Percentiles rank a stretch among this genome's conserved stretches.
Conservation (phyloP, 352 stramenopile species). For the Phytophthora megakarya region DNA sequence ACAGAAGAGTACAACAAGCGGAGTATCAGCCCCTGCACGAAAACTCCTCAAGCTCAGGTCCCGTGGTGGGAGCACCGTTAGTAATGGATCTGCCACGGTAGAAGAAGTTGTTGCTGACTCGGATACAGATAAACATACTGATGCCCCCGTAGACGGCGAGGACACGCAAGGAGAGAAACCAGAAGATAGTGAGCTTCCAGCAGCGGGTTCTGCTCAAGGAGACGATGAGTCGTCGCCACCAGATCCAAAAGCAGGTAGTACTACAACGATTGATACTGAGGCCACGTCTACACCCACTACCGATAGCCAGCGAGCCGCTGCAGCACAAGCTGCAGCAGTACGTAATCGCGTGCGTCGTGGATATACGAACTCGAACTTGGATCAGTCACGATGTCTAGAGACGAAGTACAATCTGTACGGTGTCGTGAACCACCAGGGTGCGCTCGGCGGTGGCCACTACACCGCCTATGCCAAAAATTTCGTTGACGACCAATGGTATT, state of each 20-base stretch:
- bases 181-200: constrained; percentile 22
- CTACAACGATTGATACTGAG: constrained; percentile 13
- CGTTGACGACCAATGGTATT: constrained; percentile 90
- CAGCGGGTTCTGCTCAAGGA: constrained; percentile 12
- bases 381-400: constrained; percentile 85
- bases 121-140: constrained; percentile 10
- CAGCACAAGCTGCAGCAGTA: constrained; percentile 40
- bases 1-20: constrained; percentile 32
- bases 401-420: constrained; percentile 90
- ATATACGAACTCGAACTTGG: constrained; percentile 90
- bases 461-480: constrained; percentile 91
- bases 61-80: constrained; percentile 29
- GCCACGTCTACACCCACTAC: constrained; percentile 16
- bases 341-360: constrained; percentile 76
- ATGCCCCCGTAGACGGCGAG: constrained; percentile 13
- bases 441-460: constrained; percentile 87
- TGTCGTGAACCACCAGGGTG: constrained; percentile 89
- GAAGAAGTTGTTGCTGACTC: constrained; percentile 14
- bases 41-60: constrained; percentile 43
- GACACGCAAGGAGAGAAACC: constrained; percentile 24
- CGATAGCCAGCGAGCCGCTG: constrained; percentile 33
- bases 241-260: constrained; percentile 17
- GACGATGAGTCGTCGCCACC: constrained; percentile 17
- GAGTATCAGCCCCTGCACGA: constrained; percentile 22
- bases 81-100: constrained; percentile 22